Evolutionary conservation across 345 rosid species (phyloP).

Genomic region (Xanthoceras sorbifolium): DNA sequence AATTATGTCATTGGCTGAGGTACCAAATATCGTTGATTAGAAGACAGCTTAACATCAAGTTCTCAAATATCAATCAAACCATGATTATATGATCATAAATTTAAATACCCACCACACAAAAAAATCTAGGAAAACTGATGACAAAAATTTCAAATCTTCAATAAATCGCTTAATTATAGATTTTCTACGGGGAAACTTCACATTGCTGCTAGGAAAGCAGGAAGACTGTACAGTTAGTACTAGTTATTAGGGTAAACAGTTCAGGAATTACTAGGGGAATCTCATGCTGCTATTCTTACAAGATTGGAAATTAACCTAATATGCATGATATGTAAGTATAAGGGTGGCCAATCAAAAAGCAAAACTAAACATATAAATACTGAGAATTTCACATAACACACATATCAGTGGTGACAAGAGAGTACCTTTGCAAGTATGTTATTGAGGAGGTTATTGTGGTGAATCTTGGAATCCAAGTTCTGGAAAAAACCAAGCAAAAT

Average conservation of each 20-base stretch:
- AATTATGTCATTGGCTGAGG: neutral
- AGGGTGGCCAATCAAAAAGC: slow-evolving; percentile 5
- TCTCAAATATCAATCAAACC: neutral
- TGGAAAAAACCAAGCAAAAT: slow-evolving; percentile 29
- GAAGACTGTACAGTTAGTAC: neutral
- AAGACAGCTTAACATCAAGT: neutral
- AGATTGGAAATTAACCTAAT: neutral
- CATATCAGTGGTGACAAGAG: neutral
- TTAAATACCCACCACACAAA: neutral
- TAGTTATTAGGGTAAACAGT: neutral
- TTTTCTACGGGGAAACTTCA: neutral
- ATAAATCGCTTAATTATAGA: neutral
- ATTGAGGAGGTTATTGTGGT: slow-evolving; percentile 91
- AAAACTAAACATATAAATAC: neutral
- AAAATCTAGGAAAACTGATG: neutral
- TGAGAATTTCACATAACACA: neutral
- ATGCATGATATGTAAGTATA: neutral
- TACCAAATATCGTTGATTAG: neutral
- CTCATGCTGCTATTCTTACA: neutral
- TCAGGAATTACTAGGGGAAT: neutral
- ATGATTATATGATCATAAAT: neutral
- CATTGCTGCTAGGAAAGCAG: neutral
- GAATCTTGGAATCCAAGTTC: slow-evolving; percentile 96
- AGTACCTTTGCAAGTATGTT: slow-evolving; percentile 91
- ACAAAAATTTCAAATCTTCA: neutral